Evolutionary conservation across 495 filamentous ascomycete genomes (phyloP).

Genomic region (Hamigera avellanea): DNA sequence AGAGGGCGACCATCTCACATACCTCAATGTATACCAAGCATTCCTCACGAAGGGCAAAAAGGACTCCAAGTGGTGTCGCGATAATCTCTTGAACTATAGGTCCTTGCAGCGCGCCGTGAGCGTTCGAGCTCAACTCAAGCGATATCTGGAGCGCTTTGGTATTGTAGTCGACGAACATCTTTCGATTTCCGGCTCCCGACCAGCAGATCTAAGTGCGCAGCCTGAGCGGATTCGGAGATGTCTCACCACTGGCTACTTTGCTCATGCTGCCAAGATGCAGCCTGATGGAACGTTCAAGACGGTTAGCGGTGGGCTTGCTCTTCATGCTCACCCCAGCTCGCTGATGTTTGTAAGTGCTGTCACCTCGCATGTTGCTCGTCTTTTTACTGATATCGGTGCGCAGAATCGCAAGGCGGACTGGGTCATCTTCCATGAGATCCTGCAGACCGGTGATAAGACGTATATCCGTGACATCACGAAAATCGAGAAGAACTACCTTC

Average conservation of each 20-base stretch:
- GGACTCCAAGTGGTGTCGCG: constrained; percentile 75
- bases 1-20: constrained; percentile 91
- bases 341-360: constrained; percentile 68
- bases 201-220: constrained; percentile 30
- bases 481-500: constrained; percentile 81
- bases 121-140: constrained; percentile 74
- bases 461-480: constrained; percentile 87
- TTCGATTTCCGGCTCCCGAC: constrained; percentile 13
- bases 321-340: constrained; percentile 86
- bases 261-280: constrained; percentile 93
- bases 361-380: no score
- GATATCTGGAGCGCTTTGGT: constrained; percentile 79
- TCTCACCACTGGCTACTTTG: constrained; percentile 85
- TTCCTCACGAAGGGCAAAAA: constrained; percentile 82
- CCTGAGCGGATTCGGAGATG: constrained; percentile 73
- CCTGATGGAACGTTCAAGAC: constrained; percentile 84
- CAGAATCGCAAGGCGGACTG: constrained; percentile 92
- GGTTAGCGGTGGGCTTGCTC: constrained; percentile 55
- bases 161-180: constrained; percentile 55
- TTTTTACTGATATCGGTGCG: constrained; percentile 3
- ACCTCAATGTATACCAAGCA: constrained; percentile 86
- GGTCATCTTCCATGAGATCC: constrained; percentile 93
- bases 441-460: constrained; percentile 82
- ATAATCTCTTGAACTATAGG: constrained; percentile 79
- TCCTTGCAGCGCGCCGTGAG: constrained; percentile 72